Evolutionary conservation across 352 stramenopile genomes (phyloP).

Genomic region (Phytophthora cryptogea): DNA sequence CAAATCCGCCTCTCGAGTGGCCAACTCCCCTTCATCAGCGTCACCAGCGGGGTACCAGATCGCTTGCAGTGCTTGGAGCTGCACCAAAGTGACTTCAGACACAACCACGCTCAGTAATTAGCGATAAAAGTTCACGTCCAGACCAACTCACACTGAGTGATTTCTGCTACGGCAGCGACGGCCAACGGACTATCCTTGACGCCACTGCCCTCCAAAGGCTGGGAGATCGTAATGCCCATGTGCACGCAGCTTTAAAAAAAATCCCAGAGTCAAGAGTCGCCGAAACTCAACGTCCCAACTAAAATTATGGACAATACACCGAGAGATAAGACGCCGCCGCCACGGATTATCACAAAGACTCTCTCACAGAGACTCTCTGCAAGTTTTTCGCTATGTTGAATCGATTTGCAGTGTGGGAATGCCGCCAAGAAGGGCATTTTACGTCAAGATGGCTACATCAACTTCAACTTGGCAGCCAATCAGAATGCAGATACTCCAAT

Average conservation of each 20-base stretch:
- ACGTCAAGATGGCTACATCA: conserved; percentile 15
- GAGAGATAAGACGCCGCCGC: background rate
- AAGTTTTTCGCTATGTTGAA: no score
- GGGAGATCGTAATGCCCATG: conserved; percentile 37
- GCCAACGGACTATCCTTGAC: conserved; percentile 47
- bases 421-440: no score
- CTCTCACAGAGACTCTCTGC: no score
- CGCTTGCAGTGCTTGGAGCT: conserved; percentile 39
- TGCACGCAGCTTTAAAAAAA: background rate
- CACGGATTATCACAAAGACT: no score
- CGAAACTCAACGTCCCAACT: background rate
- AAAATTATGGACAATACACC: conserved; percentile 5
- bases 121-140: background rate
- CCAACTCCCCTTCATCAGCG: conserved; percentile 4
- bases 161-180: conserved; percentile 54
- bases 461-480: conserved; percentile 21
- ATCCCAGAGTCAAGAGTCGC: conserved; percentile 18
- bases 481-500: conserved; percentile 9
- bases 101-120: background rate
- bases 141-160: conserved; percentile 53
- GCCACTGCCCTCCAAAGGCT: conserved; percentile 11
- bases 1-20: conserved; percentile 41
- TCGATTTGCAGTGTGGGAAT: conserved; percentile 5
- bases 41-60: conserved; percentile 14
- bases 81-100: conserved; percentile 43